phyloP scores from a whole-genome alignment of 2,329 filamentous ascomycete species.

The Colletotrichum noveboracense region DNA sequence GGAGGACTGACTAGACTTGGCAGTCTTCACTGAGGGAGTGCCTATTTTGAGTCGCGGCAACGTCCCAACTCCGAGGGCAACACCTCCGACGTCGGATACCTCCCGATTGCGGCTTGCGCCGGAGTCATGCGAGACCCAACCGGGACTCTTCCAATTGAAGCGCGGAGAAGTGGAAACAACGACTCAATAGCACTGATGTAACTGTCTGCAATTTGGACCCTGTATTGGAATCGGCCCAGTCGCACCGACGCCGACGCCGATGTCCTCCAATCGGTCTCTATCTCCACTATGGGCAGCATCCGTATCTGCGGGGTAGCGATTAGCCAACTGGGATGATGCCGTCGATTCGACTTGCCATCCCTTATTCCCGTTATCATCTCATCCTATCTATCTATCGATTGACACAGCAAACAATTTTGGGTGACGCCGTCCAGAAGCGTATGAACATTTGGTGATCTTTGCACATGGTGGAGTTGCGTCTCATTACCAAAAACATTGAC shows the following conservation, averaged over 20 bases:
- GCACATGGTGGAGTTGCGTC: not conserved
- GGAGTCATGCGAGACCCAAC: not conserved
- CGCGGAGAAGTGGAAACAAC: not conserved
- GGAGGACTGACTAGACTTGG: not conserved
- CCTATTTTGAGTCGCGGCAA: not conserved
- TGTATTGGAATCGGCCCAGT: not conserved
- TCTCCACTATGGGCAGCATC: not conserved
- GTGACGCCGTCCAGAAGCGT: not conserved
- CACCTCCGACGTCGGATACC: conserved; percentile 1
- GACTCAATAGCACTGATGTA: not conserved
- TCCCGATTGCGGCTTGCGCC: not conserved
- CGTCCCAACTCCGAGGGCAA: not conserved
- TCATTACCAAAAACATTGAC: not conserved
- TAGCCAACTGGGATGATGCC: not conserved
- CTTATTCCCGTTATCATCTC: not conserved
- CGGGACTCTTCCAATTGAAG: not conserved
- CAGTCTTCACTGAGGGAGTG: not conserved
- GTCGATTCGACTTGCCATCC: not conserved
- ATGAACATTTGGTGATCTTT: not conserved
- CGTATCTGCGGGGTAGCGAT: not conserved
- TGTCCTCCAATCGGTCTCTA: not conserved
- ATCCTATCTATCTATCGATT: not conserved
- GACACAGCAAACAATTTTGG: not conserved
- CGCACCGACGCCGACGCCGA: not conserved
- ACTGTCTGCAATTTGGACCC: not conserved